Evolutionary conservation across 768 basidiomycete genomes (phyloP), one percentile per base, ranked within the genome.

Genomic region (Mycena galopus): DNA sequence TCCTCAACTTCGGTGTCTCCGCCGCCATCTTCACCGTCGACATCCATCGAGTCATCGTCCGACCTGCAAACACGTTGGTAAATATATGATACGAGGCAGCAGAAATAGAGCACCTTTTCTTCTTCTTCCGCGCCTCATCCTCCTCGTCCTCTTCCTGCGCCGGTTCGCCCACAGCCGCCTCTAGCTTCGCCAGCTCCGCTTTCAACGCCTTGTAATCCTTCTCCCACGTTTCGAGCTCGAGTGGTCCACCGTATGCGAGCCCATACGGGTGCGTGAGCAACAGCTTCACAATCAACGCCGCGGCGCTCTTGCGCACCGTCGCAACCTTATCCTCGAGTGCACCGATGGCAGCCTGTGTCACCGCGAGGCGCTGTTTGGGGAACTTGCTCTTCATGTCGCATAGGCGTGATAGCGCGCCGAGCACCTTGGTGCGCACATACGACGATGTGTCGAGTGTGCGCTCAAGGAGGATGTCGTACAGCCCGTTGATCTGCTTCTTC

Each of bases 321-420:
- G 95, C 90, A 2, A 91, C 92, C 82, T 99, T 99, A 84, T 99
- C 97, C 75, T 96, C 92, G 58, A 99, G 86, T 30, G 94, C 91
- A 3, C 86, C 89, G 35, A 94, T 90, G 0, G 96, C 93, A n/a
- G 90, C 89, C 59, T 87, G 85, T 6, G 96, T 93, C 37, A 96
- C 90, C 23, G 86, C 84, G 35, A 95, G 85, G 0, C 97, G 89
- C 72, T 96, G 93, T 80, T 95, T 94, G 0, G 96, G 96, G 82
- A 96, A 96, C 77, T 95, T 96, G 79, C 86, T 85, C 30, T 93
- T 88, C 61, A 97, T 90, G 17, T 85, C 84, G 79, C 93, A 94
- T 5, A 98, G 86, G 77, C 91, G 92, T 51, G 89, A 86, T 59
- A 98, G 83, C 1, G 94, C 94, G 10, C 87, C 80, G 55, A 98